Evolutionary conservation across 2,329 filamentous ascomycete species (phyloP).

Genomic region (Trichoderma sp.): DNA sequence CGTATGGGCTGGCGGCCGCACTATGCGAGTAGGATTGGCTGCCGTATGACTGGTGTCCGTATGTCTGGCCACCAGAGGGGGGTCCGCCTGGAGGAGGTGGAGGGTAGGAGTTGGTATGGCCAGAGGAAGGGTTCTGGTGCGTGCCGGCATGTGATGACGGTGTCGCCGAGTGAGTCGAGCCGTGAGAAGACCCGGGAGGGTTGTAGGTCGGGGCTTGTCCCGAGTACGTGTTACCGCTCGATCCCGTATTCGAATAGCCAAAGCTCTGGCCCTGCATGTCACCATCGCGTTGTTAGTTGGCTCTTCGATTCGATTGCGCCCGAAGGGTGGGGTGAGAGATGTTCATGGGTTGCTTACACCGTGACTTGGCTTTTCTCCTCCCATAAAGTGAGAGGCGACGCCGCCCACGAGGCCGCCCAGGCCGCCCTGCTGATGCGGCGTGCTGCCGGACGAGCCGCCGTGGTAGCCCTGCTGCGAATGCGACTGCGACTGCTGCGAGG

Average conservation of each 20-base stretch:
- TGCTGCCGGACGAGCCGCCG: conserved; percentile 47
- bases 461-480: conserved; percentile 51
- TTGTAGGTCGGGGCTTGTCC: conserved; percentile 60
- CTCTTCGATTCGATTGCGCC: not conserved
- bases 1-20: conserved; percentile 28
- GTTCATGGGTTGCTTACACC: conserved; percentile 35
- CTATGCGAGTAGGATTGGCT: conserved; percentile 32
- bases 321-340: not conserved
- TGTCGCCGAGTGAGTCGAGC: conserved; percentile 27
- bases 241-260: conserved; percentile 62
- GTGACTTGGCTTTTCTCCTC: conserved; percentile 48
- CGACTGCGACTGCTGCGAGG: conserved; percentile 46
- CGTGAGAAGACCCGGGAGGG: conserved; percentile 38
- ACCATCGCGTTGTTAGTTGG: conserved; percentile 27
- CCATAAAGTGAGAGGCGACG: conserved; percentile 53
- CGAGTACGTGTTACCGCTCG: conserved; percentile 57
- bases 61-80: conserved; percentile 30
- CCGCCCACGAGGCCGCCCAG: conserved; percentile 60
- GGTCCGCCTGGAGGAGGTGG: conserved; percentile 31
- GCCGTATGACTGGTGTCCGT: conserved; percentile 23
- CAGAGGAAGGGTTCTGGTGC: conserved; percentile 31
- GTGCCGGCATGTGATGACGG: conserved; percentile 38
- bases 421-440: conserved; percentile 49
- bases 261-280: conserved; percentile 56
- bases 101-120: conserved; percentile 30